phyloP scores from a whole-genome alignment of 2,329 filamentous ascomycete species.

The Cytospora piceae region DNA sequence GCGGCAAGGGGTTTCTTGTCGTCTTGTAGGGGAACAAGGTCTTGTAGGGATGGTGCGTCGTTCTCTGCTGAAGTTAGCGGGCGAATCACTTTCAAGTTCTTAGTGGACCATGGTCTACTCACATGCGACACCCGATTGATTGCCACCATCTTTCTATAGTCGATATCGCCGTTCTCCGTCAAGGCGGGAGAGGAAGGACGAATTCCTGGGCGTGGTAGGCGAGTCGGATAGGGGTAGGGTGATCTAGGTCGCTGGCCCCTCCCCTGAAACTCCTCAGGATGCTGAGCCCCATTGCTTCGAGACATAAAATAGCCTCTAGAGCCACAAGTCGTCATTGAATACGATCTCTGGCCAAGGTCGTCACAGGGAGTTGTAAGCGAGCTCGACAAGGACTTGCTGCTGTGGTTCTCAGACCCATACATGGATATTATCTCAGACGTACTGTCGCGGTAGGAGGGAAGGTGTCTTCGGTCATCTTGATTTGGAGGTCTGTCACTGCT shows the following conservation, averaged over 20 bases:
- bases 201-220: conserved; percentile 57
- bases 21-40: conserved; percentile 41
- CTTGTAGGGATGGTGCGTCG: conserved; percentile 48
- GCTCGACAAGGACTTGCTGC: conserved; percentile 44
- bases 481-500: conserved; percentile 39
- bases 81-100: background rate
- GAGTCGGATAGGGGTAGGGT: conserved; percentile 62
- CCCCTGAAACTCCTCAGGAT: conserved; percentile 7
- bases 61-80: conserved; percentile 45
- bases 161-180: conserved; percentile 51
- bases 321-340: conserved; percentile 58
- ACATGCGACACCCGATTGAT: conserved; percentile 54
- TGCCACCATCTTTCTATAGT: conserved; percentile 56
- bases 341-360: conserved; percentile 52
- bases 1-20: conserved; percentile 43
- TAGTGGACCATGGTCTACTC: conserved; percentile 32
- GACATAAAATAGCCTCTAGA: conserved; percentile 36
- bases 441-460: conserved; percentile 56
- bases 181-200: conserved; percentile 54
- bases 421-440: conserved; percentile 60
- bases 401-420: conserved; percentile 55
- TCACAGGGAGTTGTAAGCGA: conserved; percentile 49
- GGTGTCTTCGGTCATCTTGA: conserved; percentile 48
- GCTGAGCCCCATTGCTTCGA: conserved; percentile 40
- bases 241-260: conserved; percentile 52